Evolutionary conservation across 345 rosid species (phyloP).

Genomic region (Eucalyptus erythrocorys): DNA sequence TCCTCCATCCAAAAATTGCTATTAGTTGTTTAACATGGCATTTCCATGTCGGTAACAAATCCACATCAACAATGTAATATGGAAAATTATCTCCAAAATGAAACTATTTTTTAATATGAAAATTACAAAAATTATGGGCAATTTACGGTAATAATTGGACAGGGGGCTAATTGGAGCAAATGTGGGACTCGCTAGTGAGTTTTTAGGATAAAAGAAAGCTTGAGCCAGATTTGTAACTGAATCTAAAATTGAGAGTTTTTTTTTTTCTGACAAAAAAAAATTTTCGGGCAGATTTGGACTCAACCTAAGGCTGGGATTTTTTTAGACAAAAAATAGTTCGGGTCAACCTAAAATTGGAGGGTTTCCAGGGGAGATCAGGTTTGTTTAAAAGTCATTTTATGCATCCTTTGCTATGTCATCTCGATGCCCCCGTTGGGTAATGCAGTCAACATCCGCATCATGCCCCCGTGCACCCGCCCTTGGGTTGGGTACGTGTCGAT

Average conservation of each 20-base stretch:
- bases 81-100: neutral
- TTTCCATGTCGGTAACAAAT: fast-evolving
- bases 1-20: too few species aligned
- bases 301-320: too few species aligned
- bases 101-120: neutral
- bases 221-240: fast-evolving
- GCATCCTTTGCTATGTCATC: neutral
- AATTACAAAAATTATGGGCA: fast-evolving
- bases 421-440: neutral
- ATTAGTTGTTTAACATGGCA: neutral
- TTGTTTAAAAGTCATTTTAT: neutral
- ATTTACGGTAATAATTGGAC: fast-evolving
- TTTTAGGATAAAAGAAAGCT: neutral
- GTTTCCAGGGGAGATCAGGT: fast-evolving
- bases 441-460: neutral
- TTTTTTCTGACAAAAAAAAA: neutral
- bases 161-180: fast-evolving
- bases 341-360: too few species aligned
- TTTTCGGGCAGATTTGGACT: neutral
- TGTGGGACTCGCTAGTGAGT: fast-evolving
- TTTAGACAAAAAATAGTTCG: too few species aligned
- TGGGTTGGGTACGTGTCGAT: too few species aligned
- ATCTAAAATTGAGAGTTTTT: too few species aligned
- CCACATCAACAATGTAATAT: fast-evolving
- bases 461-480: neutral